These are phyloP conservation scores for Ensete glaucum DNA, from an alignment of 176 grass and related monocot genomes.

Conservation along the genomic window DNA sequence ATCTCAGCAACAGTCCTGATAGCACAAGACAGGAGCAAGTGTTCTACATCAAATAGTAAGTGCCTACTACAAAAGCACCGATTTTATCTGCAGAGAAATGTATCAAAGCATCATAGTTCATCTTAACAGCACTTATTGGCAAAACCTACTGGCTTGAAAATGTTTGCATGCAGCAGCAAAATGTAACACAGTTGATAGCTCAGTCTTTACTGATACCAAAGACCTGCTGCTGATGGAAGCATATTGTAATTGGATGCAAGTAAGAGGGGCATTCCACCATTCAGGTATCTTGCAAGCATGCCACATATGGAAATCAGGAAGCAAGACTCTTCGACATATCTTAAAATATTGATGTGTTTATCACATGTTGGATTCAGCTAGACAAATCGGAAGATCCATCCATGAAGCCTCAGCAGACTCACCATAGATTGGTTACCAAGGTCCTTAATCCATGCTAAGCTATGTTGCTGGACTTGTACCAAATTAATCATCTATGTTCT, in stretches of 20 bases:
- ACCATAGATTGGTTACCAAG: too few relatives aligned
- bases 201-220: neutral
- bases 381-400: too few relatives aligned
- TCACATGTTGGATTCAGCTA: too few relatives aligned
- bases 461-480: too few relatives aligned
- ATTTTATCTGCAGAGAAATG: neutral
- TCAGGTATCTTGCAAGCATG: neutral
- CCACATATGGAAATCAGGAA: neutral
- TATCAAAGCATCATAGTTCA: neutral
- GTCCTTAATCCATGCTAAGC: too few relatives aligned
- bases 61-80: neutral
- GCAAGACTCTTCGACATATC: neutral
- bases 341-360: too few relatives aligned
- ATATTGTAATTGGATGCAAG: neutral
- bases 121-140: neutral
- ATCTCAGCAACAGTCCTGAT: constrained; percentile 62
- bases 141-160: neutral
- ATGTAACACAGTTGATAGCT: neutral
- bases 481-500: too few relatives aligned
- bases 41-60: neutral
- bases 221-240: neutral
- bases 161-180: neutral
- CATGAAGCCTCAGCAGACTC: too few relatives aligned
- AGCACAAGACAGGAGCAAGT: neutral
- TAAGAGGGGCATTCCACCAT: neutral